Base-by-base conservation (phyloP, 495 filamentous ascomycete species). In the Jackrogersella multiformis region DNA sequence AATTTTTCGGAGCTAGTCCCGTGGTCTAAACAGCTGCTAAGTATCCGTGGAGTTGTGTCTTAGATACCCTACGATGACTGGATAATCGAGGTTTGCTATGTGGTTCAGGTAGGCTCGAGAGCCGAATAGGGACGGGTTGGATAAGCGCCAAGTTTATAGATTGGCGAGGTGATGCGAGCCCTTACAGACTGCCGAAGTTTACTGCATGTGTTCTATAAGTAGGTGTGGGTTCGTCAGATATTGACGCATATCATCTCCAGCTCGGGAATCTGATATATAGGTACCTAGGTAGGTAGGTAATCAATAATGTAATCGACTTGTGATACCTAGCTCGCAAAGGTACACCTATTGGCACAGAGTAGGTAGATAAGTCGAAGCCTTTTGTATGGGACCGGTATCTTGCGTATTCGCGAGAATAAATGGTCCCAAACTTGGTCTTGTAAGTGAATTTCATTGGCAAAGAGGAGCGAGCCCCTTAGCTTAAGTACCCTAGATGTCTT, bases 401-500 rank as follows among this genome's bases (percentile, higher is more conserved):
- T 46, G 12, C n/a, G 26, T 9, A 26, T 15, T 46, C 41, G 16
- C 41, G 12, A 26, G 21, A 44, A 16, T 9, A 13, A 26, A 26
- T 26, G 24, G 21, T 21, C 21, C n/a, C 42, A 24, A 12, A 13
- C 8, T 24, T 26, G 12, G 38, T 32, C 28, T 18, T 9, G 6
- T 34, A 4, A 18, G 1, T n/a, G 20, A 0, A 24, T 38, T 18
- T 54, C 34, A 53, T 38, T 13, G 30, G 49, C 5, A 30, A 36
- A 36, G 18, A 24, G 20, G 2, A 2, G 18, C 13, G 2, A 2
- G 18, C 13, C 51, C 21, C 21, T 24, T 35, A 52, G 13, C 51
- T 15, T 35, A 38, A 32, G n/a, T n/a, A n/a, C n/a, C n/a, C n/a
- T n/a, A n/a, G n/a, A 24, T 15, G 45, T 54, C 51, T 54, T 36